Percentiles rank a stretch among this genome's conserved stretches.
phyloP scores from a whole-genome alignment of 2,329 filamentous ascomycete genomes.

The Aspergillus flavus region DNA sequence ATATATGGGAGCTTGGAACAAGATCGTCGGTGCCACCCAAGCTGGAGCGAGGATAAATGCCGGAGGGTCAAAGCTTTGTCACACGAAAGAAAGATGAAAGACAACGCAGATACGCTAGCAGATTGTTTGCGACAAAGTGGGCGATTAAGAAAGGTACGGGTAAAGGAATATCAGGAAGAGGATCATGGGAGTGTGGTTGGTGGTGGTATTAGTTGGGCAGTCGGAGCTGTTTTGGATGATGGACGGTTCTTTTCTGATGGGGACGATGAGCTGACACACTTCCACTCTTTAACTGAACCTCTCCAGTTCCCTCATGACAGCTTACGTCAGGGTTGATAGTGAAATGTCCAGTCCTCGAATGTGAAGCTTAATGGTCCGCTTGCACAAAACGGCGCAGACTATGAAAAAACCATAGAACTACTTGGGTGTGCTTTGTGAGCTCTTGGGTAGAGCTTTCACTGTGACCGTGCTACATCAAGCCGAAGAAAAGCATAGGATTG shows the following conservation, averaged over 20 bases:
- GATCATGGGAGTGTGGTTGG: constrained; percentile 36
- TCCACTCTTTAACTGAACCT: not conserved
- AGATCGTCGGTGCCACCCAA: constrained; percentile 28
- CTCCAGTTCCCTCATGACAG: too few relatives aligned
- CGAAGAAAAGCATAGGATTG: too few relatives aligned
- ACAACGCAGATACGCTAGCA: not conserved
- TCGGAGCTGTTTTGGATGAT: not conserved
- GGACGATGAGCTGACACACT: not conserved
- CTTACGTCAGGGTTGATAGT: too few relatives aligned
- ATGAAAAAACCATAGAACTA: too few relatives aligned
- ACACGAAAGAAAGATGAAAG: constrained; percentile 29
- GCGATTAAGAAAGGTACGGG: constrained; percentile 17
- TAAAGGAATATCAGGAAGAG: constrained; percentile 30
- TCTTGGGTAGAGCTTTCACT: too few relatives aligned
- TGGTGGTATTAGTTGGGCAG: not conserved
- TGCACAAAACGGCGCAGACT: too few relatives aligned
- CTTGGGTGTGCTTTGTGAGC: too few relatives aligned
- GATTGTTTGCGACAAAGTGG: constrained; percentile 15
- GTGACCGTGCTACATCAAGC: too few relatives aligned
- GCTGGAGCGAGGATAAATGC: constrained; percentile 6
- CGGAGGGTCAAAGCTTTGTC: constrained; percentile 10
- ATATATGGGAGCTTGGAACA: constrained; percentile 32
- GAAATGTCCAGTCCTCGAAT: too few relatives aligned
- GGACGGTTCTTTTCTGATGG: not conserved
- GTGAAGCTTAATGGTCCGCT: too few relatives aligned